A percentile compares a stretch with the other conserved stretches of the same genome.
Evolutionary conservation across 345 rosid genomes (phyloP).

Genomic region (Eutrema japonicum): DNA sequence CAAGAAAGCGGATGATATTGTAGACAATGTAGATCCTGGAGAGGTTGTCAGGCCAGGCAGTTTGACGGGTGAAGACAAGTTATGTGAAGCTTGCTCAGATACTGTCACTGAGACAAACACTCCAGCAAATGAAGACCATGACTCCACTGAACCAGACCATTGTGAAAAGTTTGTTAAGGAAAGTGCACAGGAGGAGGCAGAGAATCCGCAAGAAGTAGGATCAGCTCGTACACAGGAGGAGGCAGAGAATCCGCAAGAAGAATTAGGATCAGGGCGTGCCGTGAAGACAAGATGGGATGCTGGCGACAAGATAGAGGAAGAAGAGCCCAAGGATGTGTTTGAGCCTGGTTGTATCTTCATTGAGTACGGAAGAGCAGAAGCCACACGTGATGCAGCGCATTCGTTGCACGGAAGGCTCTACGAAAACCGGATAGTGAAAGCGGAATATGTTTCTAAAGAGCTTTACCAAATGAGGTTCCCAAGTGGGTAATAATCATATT

Average conservation of each 20-base stretch:
- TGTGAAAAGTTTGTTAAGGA: slow-evolving; percentile 33
- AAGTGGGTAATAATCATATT: slow-evolving; percentile 30
- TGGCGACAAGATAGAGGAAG: slow-evolving; percentile 48
- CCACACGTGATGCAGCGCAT: slow-evolving; percentile 71
- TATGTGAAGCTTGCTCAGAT: slow-evolving; percentile 39
- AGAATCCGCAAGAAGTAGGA: slow-evolving; percentile 37
- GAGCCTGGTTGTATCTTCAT: slow-evolving; percentile 75
- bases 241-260: slow-evolving; percentile 29
- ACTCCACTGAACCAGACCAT: slow-evolving; percentile 40
- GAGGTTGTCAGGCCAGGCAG: slow-evolving; percentile 37
- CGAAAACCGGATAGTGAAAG: slow-evolving; percentile 58
- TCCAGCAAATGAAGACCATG: slow-evolving; percentile 25
- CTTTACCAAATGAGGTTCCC: slow-evolving; percentile 59
- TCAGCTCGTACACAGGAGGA: slow-evolving; percentile 26
- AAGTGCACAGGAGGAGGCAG: slow-evolving; percentile 34
- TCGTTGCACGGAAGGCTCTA: slow-evolving; percentile 72
- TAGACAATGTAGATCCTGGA: slow-evolving; percentile 33
- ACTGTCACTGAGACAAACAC: slow-evolving; percentile 37
- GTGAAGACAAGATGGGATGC: slow-evolving; percentile 34
- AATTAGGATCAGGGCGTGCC: slow-evolving; percentile 28
- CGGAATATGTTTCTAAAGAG: slow-evolving; percentile 64
- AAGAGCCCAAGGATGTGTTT: slow-evolving; percentile 45
- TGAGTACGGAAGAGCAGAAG: slow-evolving; percentile 77
- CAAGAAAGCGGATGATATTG: slow-evolving; percentile 28
- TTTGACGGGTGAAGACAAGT: slow-evolving; percentile 41